phyloP scores from a whole-genome alignment of 345 rosid species.

The Psidium friedrichsthalianum region DNA sequence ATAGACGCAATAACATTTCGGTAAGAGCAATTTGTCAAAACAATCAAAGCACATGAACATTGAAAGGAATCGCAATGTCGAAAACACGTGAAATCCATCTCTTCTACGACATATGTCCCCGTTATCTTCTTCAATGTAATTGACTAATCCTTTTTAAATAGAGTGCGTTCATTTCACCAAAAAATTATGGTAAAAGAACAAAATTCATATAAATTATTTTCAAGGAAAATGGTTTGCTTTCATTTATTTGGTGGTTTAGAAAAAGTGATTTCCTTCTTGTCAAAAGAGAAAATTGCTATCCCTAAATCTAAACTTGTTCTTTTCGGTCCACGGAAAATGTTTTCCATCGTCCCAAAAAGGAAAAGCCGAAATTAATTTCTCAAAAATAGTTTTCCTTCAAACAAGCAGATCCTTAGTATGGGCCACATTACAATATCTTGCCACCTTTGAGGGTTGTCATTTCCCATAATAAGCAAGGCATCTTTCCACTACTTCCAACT shows the following conservation, averaged over 20 bases:
- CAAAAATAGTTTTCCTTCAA: not conserved
- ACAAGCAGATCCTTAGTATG: not conserved
- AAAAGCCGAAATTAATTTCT: not conserved
- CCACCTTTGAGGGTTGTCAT: not conserved
- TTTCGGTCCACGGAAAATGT: accelerated
- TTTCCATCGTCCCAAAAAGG: not conserved
- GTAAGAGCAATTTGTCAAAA: not conserved
- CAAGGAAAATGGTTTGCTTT: not conserved
- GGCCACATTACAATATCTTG: not conserved
- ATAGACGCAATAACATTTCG: not conserved
- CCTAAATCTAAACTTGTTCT: not conserved
- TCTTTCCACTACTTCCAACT: not conserved
- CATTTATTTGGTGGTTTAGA: not conserved
- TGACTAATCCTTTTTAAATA: not conserved
- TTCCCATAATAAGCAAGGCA: not conserved
- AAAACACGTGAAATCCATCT: not conserved
- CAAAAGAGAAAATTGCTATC: accelerated
- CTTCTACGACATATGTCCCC: not conserved
- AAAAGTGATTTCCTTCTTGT: not conserved
- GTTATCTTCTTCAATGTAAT: not conserved
- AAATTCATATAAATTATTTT: not conserved
- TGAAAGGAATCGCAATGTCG: not conserved
- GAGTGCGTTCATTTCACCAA: not conserved
- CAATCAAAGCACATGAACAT: not conserved
- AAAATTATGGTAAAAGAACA: not conserved